These are phyloP conservation scores for Rhizoctonia solani DNA, from an alignment of 1,284 basidiomycete species.

Conservation along the genomic window DNA sequence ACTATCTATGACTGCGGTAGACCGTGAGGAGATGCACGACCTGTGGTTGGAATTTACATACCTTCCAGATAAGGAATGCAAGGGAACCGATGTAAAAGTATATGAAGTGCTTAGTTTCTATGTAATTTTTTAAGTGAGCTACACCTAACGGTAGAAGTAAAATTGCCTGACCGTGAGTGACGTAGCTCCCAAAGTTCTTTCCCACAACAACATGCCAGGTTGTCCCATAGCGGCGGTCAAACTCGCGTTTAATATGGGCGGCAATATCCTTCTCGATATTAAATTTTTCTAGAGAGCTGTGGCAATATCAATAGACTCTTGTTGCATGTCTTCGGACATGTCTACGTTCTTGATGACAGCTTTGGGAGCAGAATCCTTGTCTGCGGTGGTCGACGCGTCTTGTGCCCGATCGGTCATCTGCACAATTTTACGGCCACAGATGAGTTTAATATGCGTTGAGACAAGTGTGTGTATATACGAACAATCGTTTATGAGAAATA, in stretches of 20 bases:
- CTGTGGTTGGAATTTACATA: slow-evolving; percentile 55
- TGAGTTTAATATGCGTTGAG: not conserved
- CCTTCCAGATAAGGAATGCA: slow-evolving; percentile 92
- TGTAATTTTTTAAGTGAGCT: not conserved
- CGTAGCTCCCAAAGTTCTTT: slow-evolving; percentile 97
- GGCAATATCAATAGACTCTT: slow-evolving; percentile 87
- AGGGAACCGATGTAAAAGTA: slow-evolving; percentile 92
- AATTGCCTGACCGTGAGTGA: slow-evolving; percentile 82
- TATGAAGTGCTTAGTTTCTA: slow-evolving; percentile 96
- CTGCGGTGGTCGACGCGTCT: slow-evolving; percentile 17
- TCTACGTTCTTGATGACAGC: slow-evolving; percentile 97
- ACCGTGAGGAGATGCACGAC: slow-evolving; percentile 49
- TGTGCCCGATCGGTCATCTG: slow-evolving; percentile 31
- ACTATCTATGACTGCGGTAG: slow-evolving; percentile 59
- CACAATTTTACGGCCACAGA: not conserved
- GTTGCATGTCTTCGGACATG: slow-evolving; percentile 96
- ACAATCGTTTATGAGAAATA: not conserved
- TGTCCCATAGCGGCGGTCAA: slow-evolving; percentile 86
- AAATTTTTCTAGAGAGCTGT: slow-evolving; percentile 84
- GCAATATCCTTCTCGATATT: slow-evolving; percentile 98
- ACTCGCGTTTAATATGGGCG: slow-evolving; percentile 96
- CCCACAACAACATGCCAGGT: slow-evolving; percentile 99
- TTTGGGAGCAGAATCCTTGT: slow-evolving; percentile 54
- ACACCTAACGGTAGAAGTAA: slow-evolving; percentile 2
- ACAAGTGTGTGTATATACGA: not conserved